Conservation (phyloP, 768 basidiomycete genomes). For the Leccinum sublutescens region DNA sequence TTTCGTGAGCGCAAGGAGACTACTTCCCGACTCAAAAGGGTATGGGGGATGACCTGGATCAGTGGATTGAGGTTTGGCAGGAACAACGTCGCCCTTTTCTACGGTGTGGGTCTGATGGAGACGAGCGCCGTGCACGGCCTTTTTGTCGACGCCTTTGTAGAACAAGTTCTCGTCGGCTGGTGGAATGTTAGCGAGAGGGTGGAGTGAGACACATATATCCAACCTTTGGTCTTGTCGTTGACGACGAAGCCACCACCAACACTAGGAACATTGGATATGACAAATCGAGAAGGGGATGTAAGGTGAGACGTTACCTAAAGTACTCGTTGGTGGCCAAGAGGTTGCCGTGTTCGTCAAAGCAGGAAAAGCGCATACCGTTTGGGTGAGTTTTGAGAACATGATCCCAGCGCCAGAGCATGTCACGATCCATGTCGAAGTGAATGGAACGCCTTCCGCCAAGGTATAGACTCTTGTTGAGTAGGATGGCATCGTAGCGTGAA, state of each 20-base stretch:
- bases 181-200: constrained; percentile 1
- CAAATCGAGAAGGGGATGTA: not conserved
- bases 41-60: constrained; percentile 69
- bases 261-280: constrained; percentile 30
- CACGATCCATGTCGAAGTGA: constrained; percentile 80
- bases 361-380: constrained; percentile 92
- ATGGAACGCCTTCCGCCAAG: constrained; percentile 78
- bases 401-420: constrained; percentile 93
- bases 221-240: constrained; percentile 90
- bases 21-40: constrained; percentile 76
- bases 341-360: constrained; percentile 77
- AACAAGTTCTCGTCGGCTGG: constrained; percentile 90
- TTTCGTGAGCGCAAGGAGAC: constrained; percentile 69
- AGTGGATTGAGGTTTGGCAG: constrained; percentile 10
- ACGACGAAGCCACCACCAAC: constrained; percentile 96
- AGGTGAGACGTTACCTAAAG: constrained; percentile 51
- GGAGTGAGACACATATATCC: not conserved
- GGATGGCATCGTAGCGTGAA: constrained; percentile 68
- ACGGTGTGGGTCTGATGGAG: constrained; percentile 61
- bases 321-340: constrained; percentile 94
- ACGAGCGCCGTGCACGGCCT: constrained; percentile 74
- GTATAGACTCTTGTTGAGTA: constrained; percentile 60
- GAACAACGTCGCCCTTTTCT: constrained; percentile 24
- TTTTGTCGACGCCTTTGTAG: constrained; percentile 89
- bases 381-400: constrained; percentile 86